phyloP scores from a whole-genome alignment of 129 eudicot species.

The Helianthus tuberosus region DNA sequence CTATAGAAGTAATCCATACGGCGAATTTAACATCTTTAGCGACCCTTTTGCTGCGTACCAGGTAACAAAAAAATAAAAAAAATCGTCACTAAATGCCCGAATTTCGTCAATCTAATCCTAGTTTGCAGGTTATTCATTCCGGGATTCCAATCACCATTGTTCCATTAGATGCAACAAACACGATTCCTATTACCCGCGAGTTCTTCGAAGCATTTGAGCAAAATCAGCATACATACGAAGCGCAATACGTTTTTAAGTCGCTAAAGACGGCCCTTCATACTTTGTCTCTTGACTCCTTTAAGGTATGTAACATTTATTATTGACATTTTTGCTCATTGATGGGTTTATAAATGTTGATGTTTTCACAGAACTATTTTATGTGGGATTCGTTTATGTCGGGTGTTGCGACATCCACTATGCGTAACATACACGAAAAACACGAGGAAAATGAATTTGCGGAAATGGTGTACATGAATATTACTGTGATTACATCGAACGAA shows the following conservation, averaged over 20 bases:
- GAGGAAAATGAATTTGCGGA: conserved; percentile 80
- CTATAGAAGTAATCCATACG: conserved; percentile 75
- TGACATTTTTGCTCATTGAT: neutral
- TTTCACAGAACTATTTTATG: conserved; percentile 77
- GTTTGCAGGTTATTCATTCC: conserved; percentile 77
- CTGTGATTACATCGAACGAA: conserved; percentile 76
- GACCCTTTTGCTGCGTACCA: conserved; percentile 97
- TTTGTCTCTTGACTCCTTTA: conserved; percentile 57
- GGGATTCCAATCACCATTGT: conserved; percentile 88
- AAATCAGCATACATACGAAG: conserved; percentile 73
- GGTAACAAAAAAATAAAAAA: conserved; percentile 35
- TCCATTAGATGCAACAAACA: conserved; percentile 87
- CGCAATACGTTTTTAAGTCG: conserved; percentile 73
- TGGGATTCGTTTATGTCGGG: conserved; percentile 89
- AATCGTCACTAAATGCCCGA: neutral
- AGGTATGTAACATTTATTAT: conserved; percentile 33
- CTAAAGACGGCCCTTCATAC: conserved; percentile 68
- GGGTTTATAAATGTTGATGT: too few species aligned
- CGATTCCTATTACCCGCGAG: conserved; percentile 58
- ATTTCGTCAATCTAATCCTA: neutral
- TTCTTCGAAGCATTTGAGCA: conserved; percentile 60
- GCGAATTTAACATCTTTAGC: conserved; percentile 75
- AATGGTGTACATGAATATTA: conserved; percentile 77
- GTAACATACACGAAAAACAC: conserved; percentile 27
- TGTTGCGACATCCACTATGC: conserved; percentile 79